Conservation (phyloP, 2,329 filamentous ascomycete species). For the Fusarium cyanostomum region DNA sequence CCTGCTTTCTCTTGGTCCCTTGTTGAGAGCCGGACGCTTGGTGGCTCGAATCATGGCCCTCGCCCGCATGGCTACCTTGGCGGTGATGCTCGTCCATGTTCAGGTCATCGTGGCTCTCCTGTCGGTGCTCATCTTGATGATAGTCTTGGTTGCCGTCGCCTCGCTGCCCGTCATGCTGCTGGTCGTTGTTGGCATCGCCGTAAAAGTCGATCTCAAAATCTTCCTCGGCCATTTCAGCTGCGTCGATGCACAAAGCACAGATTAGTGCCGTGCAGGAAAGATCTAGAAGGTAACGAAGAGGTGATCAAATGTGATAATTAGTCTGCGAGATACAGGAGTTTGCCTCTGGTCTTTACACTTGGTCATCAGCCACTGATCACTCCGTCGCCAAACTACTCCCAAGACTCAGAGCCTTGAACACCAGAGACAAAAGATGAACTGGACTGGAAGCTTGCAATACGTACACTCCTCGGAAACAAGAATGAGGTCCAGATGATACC, state of each 20-base stretch:
- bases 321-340: slow-evolving; percentile 42
- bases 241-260: slow-evolving; percentile 22
- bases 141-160: slow-evolving; percentile 41
- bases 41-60: slow-evolving; percentile 53
- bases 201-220: slow-evolving; percentile 80
- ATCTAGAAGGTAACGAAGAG: slow-evolving; percentile 15
- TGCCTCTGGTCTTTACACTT: slow-evolving; percentile 38
- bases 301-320: slow-evolving; percentile 41
- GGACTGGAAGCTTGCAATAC: slow-evolving; percentile 60
- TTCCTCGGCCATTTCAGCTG: slow-evolving; percentile 69
- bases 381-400: slow-evolving; percentile 27
- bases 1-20: slow-evolving; percentile 69
- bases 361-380: slow-evolving; percentile 40
- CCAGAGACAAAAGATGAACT: slow-evolving; percentile 42
- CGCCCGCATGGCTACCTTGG: slow-evolving; percentile 49
- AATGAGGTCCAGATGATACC: slow-evolving; percentile 29
- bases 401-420: slow-evolving; percentile 19
- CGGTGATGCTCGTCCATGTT: slow-evolving; percentile 54
- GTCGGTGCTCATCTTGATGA: slow-evolving; percentile 42
- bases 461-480: slow-evolving; percentile 60
- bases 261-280: slow-evolving; percentile 21
- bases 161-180: slow-evolving; percentile 50
- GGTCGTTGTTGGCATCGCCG: slow-evolving; percentile 64
- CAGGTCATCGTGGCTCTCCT: slow-evolving; percentile 49
- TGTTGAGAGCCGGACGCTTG: slow-evolving; percentile 52